Evolutionary conservation across 1,284 basidiomycete genomes (phyloP).

Genomic region (Vanrija sp.): DNA sequence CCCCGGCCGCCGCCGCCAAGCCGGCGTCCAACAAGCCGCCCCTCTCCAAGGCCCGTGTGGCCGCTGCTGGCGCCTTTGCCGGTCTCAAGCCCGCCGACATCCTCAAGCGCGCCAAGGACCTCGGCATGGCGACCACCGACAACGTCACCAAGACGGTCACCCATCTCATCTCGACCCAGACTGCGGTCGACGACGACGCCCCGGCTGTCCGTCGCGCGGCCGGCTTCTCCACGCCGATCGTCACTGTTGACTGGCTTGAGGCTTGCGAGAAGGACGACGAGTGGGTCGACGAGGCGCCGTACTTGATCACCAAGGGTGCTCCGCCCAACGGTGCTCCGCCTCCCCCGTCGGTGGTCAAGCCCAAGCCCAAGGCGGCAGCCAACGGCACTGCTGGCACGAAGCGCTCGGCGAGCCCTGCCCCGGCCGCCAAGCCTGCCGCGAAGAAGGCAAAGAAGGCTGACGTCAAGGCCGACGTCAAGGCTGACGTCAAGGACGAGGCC

Average conservation of each 20-base stretch:
- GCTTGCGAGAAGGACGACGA: conserved; percentile 6
- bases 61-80: conserved; percentile 5
- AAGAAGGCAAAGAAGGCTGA: conserved; percentile 4
- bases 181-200: background rate
- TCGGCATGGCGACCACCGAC: conserved; percentile 7
- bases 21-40: background rate
- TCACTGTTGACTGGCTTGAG: conserved; percentile 10
- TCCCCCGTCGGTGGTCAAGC: background rate
- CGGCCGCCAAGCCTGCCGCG: background rate
- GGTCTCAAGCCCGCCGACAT: conserved; percentile 4
- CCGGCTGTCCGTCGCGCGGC: too few relatives aligned
- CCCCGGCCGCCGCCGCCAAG: background rate
- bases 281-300: conserved; percentile 4
- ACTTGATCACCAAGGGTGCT: background rate
- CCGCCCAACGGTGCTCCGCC: background rate
- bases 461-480: background rate
- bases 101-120: background rate
- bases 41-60: background rate
- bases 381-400: conserved; percentile 5
- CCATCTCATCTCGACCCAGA: conserved; percentile 9
- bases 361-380: background rate
- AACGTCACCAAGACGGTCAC: conserved; percentile 15
- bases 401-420: background rate
- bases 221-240: background rate
- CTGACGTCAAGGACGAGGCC: background rate